These are phyloP conservation scores for Metschnikowia colocasiae DNA, from an alignment of 805 yeast genomes.

Conservation along the genomic window DNA sequence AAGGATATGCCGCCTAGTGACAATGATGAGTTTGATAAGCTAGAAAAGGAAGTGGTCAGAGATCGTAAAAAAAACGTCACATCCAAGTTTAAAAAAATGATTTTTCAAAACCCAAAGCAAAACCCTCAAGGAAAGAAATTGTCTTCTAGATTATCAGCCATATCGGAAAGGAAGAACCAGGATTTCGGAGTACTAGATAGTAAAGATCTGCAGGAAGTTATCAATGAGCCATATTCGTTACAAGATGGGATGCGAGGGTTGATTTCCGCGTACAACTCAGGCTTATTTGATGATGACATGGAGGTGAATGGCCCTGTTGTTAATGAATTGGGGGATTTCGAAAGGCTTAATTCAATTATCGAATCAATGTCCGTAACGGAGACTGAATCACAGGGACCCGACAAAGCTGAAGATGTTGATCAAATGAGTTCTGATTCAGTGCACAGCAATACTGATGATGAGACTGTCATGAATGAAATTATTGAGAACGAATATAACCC, in stretches of 20 bases:
- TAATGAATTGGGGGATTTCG: slow-evolving; percentile 52
- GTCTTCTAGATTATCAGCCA: not conserved
- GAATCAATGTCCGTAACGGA: slow-evolving; percentile 26
- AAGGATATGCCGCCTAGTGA: not conserved
- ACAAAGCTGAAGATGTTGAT: not conserved
- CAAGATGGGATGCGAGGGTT: slow-evolving; percentile 50
- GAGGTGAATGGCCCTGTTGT: slow-evolving; percentile 55
- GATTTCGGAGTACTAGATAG: not conserved
- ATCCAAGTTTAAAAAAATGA: slow-evolving; percentile 16
- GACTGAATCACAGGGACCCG: slow-evolving; percentile 8
- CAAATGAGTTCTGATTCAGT: not conserved
- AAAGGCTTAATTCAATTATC: slow-evolving; percentile 45
- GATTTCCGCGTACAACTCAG: slow-evolving; percentile 59
- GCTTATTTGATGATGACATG: slow-evolving; percentile 59
- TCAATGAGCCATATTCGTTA: not conserved
- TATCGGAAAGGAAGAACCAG: not conserved
- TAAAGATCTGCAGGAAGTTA: not conserved
- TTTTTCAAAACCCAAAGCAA: slow-evolving; percentile 7
- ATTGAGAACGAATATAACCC: slow-evolving; percentile 34
- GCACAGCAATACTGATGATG: slow-evolving; percentile 18
- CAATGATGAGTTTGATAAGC: not conserved
- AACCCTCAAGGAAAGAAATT: slow-evolving; percentile 4
- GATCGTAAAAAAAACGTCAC: slow-evolving; percentile 1
- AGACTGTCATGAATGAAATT: slow-evolving; percentile 39
- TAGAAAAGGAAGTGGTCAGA: slow-evolving; percentile 1